These are phyloP conservation scores for Solanum pinnatisectum DNA, from an alignment of 257 asterid genomes.

Conservation along the genomic window DNA sequence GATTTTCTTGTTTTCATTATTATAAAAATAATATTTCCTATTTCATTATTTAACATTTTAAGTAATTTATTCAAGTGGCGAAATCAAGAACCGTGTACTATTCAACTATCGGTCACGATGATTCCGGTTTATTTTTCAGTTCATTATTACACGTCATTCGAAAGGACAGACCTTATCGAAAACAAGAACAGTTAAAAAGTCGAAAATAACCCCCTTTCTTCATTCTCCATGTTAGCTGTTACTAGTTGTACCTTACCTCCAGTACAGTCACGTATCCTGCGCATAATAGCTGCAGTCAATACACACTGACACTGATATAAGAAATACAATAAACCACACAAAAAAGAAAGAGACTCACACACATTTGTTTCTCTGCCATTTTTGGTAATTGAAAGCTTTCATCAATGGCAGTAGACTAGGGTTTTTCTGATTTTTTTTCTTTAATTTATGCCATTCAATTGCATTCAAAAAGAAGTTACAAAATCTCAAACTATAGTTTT, in stretches of 20 bases:
- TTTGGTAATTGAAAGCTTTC: not conserved
- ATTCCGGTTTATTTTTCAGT: not conserved
- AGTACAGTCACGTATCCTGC: not conserved
- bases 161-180: not conserved
- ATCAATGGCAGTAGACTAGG: not conserved
- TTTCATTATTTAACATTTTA: not conserved
- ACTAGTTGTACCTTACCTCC: not conserved
- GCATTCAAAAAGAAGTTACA: not conserved
- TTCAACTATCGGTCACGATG: not conserved
- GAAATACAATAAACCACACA: conserved; percentile 2
- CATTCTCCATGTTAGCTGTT: not conserved
- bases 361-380: conserved; percentile 4
- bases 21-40: not conserved
- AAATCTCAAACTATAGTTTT: not conserved
- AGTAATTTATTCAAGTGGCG: not conserved
- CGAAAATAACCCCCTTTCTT: not conserved
- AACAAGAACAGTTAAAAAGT: not conserved
- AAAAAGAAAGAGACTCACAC: not conserved
- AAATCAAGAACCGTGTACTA: not conserved
- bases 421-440: not conserved
- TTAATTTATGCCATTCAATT: not conserved
- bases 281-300: not conserved
- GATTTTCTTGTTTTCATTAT: not conserved
- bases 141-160: not conserved
- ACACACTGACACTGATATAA: not conserved